phyloP scores from a whole-genome alignment of 352 stramenopile genomes.

The Globisporangium irregulare region DNA sequence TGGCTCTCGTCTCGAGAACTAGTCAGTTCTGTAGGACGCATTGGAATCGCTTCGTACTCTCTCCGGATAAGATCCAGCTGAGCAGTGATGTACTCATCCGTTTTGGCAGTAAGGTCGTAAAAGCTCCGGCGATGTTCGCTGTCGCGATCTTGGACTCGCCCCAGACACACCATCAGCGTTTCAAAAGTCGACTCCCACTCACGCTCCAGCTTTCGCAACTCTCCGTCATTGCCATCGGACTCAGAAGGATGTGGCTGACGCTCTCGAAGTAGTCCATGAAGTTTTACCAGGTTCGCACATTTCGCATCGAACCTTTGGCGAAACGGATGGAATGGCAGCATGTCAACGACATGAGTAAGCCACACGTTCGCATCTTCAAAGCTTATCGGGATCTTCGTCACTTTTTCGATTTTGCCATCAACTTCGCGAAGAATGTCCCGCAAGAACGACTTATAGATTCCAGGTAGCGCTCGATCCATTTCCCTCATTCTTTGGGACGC shows the following conservation, averaged over 20 bases:
- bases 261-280: slow-evolving; percentile 41
- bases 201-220: slow-evolving; percentile 46
- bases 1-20: not conserved
- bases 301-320: slow-evolving; percentile 52
- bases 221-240: slow-evolving; percentile 12
- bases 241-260: slow-evolving; percentile 5
- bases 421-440: slow-evolving; percentile 44
- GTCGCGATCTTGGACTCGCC: slow-evolving; percentile 54
- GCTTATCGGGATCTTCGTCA: slow-evolving; percentile 60
- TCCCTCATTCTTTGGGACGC: slow-evolving; percentile 29
- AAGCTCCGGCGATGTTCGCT: slow-evolving; percentile 63
- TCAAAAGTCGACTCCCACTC: slow-evolving; percentile 67
- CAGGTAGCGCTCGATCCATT: slow-evolving; percentile 44
- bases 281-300: slow-evolving; percentile 43
- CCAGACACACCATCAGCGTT: slow-evolving; percentile 54
- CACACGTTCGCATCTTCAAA: slow-evolving; percentile 45
- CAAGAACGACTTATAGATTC: slow-evolving; percentile 52
- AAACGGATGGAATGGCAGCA: slow-evolving; percentile 49
- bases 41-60: slow-evolving; percentile 38
- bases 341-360: slow-evolving; percentile 47
- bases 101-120: slow-evolving; percentile 41
- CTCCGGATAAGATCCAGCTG: slow-evolving; percentile 37
- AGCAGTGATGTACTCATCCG: slow-evolving; percentile 35
- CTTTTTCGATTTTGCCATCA: slow-evolving; percentile 46
- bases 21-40: slow-evolving; percentile 19